Conservation (phyloP, 805 yeast species). For the Kodamaea leandrae region DNA sequence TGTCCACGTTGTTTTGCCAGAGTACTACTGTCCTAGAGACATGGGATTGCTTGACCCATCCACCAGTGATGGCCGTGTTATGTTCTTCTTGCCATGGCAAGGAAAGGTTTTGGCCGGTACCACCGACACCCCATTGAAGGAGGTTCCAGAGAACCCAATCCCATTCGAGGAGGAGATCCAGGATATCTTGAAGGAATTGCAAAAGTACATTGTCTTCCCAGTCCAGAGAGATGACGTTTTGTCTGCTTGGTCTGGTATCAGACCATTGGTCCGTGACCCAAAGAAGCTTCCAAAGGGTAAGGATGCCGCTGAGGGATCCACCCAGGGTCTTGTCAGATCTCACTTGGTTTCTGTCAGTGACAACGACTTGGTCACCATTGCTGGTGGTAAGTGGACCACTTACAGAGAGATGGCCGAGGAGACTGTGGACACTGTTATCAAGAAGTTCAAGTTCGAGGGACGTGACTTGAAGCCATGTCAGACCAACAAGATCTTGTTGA, state of each 20-base stretch:
- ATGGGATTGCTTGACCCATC: conserved; percentile 90
- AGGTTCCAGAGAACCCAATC: conserved; percentile 70
- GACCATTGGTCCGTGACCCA: conserved; percentile 91
- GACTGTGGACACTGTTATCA: conserved; percentile 72
- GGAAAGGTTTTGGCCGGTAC: conserved; percentile 96
- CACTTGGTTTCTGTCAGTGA: conserved; percentile 74
- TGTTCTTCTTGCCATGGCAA: conserved; percentile 98
- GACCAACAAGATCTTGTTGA: conserved; percentile 54
- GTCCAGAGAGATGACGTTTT: conserved; percentile 87
- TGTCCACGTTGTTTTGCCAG: conserved; percentile 89
- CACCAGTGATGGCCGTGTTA: conserved; percentile 92
- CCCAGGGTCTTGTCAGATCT: conserved; percentile 88
- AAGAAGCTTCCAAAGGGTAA: conserved; percentile 46
- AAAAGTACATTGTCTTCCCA: conserved; percentile 84
- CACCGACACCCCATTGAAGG: conserved; percentile 81
- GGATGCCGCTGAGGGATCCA: conserved; percentile 43
- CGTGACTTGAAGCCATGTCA: conserved; percentile 43
- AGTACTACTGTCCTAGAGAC: conserved; percentile 82
- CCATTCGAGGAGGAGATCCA: conserved; percentile 87
- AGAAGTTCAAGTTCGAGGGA: conserved; percentile 40
- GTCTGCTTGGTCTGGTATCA: conserved; percentile 95
- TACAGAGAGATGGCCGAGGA: conserved; percentile 98
- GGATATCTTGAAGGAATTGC: conserved; percentile 83
- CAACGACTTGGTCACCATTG: conserved; percentile 78
- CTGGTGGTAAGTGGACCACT: conserved; percentile 99